A percentile compares a stretch with the other conserved stretches of the same genome.
Conservation (phyloP, 306 rosid genomes). For the Mimosa bimucronata region DNA sequence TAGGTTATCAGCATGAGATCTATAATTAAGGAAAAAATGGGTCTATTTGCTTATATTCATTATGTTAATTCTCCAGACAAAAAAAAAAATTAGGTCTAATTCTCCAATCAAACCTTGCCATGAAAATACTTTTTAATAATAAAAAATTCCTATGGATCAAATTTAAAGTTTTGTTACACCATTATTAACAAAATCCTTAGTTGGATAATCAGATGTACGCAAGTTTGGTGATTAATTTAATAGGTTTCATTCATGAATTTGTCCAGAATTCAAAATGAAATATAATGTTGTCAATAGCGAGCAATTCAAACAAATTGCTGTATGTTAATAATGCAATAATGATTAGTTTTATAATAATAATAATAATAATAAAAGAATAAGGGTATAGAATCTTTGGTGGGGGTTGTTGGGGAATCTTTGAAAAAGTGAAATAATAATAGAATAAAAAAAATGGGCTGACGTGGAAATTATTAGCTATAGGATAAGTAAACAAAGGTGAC, state of each 20-base stretch:
- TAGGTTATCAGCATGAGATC: too few species aligned
- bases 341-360: not conserved
- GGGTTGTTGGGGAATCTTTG: not conserved
- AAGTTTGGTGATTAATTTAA: too few species aligned
- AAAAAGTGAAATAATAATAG: not conserved
- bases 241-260: not conserved
- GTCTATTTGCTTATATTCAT: too few species aligned
- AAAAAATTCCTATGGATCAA: too few species aligned
- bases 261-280: not conserved
- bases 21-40: too few species aligned
- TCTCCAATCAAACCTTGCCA: too few species aligned
- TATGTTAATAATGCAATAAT: not conserved
- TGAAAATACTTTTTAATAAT: too few species aligned
- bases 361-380: not conserved
- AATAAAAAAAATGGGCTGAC: constrained; percentile 34
- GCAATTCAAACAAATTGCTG: not conserved
- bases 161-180: too few species aligned
- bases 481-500: constrained; percentile 21
- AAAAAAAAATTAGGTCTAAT: too few species aligned
- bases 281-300: not conserved
- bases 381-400: not conserved
- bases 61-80: too few species aligned
- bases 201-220: too few species aligned
- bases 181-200: too few species aligned
- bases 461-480: constrained; percentile 37